phyloP scores from a whole-genome alignment of 208 protist genomes.

The Trypanosoma lewisi region DNA sequence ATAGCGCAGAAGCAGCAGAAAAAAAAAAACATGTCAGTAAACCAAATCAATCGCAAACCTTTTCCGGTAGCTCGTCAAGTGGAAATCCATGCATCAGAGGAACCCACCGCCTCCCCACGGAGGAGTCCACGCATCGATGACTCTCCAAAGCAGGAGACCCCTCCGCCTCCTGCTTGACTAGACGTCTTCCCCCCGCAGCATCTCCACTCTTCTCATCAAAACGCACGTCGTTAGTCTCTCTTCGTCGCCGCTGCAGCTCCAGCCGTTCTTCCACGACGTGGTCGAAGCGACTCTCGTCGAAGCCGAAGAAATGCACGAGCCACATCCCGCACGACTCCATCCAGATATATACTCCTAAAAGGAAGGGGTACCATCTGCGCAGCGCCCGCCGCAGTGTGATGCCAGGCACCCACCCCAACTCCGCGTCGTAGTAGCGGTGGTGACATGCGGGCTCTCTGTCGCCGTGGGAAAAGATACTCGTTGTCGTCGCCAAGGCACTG shows the following conservation, averaged over 20 bases:
- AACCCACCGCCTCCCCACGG: not conserved
- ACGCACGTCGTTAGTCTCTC: not conserved
- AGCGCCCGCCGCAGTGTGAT: not conserved
- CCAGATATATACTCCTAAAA: not conserved
- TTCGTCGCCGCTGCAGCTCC: not conserved
- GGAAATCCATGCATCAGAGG: slow-evolving; percentile 6
- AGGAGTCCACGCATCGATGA: not conserved
- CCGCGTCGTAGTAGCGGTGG: slow-evolving; percentile 6
- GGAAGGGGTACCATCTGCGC: not conserved
- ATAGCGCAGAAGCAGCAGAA: not conserved
- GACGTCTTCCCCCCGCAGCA: not conserved
- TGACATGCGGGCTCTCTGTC: not conserved
- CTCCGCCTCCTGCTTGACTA: not conserved
- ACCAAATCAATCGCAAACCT: not conserved
- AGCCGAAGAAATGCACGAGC: not conserved
- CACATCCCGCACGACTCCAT: slow-evolving; percentile 9
- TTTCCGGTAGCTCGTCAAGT: slow-evolving; percentile 17
- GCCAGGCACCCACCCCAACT: slow-evolving; percentile 16
- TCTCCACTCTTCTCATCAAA: not conserved
- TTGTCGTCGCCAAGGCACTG: not conserved
- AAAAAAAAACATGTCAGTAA: not conserved
- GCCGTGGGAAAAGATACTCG: not conserved
- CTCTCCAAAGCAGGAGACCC: not conserved
- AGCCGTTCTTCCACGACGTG: not conserved
- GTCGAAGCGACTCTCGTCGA: slow-evolving; percentile 15